These are phyloP conservation scores for Lathyrus oleraceus DNA, from an alignment of 306 rosid species.

Conservation along the genomic window DNA sequence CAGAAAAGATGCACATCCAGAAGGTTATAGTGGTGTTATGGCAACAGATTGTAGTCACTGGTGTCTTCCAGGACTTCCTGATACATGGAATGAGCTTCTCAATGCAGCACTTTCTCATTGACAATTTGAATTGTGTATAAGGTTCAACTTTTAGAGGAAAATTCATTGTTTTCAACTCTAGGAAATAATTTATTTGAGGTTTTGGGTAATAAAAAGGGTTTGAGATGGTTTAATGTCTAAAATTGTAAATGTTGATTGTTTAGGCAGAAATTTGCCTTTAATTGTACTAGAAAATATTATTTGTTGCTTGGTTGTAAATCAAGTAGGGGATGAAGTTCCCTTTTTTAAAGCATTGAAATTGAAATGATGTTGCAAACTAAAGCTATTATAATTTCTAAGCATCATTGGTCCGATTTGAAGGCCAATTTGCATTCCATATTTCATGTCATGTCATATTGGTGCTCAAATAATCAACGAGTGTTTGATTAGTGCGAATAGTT, in stretches of 20 bases:
- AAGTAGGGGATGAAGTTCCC: neutral
- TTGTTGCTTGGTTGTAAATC: neutral
- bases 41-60: conserved; percentile 88
- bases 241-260: conserved; percentile 47
- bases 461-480: neutral
- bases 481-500: no score
- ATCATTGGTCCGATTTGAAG: neutral
- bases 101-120: conserved; percentile 60
- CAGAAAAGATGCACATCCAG: conserved; percentile 90
- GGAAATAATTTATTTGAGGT: conserved; percentile 32
- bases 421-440: neutral
- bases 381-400: neutral
- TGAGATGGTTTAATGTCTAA: conserved; percentile 18
- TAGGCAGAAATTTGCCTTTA: conserved; percentile 40
- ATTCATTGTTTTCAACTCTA: conserved; percentile 43
- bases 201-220: conserved; percentile 48
- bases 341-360: neutral
- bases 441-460: neutral
- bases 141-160: conserved; percentile 34
- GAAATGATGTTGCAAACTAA: neutral
- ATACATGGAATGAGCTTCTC: conserved; percentile 88
- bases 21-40: conserved; percentile 56
- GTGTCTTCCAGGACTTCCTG: conserved; percentile 97
- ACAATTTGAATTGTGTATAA: conserved; percentile 19
- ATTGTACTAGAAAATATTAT: conserved; percentile 24